phyloP scores from a whole-genome alignment of 2,329 filamentous ascomycete genomes.

The Aspergillus melleus region DNA sequence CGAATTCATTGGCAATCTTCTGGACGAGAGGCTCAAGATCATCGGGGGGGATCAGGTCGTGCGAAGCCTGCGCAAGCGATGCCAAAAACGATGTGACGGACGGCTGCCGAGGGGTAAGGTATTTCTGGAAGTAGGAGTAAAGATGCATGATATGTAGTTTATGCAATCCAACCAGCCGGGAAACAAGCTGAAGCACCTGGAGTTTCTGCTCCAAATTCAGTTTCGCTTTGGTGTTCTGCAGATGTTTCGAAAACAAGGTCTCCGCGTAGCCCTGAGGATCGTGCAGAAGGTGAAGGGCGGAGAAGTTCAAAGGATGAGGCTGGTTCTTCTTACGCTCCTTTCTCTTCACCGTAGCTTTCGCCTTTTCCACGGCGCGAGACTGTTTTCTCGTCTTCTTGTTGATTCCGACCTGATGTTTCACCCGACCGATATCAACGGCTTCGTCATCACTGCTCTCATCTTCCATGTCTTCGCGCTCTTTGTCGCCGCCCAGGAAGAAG shows the following conservation, averaged over 20 bases:
- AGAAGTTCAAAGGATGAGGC: constrained; percentile 91
- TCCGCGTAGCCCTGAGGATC: constrained; percentile 95
- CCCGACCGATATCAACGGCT: constrained; percentile 71
- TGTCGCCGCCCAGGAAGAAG: constrained; percentile 95
- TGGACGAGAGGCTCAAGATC: constrained; percentile 84
- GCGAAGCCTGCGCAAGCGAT: constrained; percentile 85
- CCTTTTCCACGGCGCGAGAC: constrained; percentile 73
- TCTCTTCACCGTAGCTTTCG: constrained; percentile 77
- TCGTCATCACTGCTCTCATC: constrained; percentile 84
- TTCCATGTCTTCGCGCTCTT: constrained; percentile 88
- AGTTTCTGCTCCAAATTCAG: constrained; percentile 86
- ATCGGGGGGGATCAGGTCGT: constrained; percentile 89
- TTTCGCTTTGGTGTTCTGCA: constrained; percentile 82
- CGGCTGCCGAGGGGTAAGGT: constrained; percentile 81
- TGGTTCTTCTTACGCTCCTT: constrained; percentile 85
- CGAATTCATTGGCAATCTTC: constrained; percentile 98
- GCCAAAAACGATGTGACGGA: constrained; percentile 92
- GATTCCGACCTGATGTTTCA: constrained; percentile 83
- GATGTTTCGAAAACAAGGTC: constrained; percentile 82
- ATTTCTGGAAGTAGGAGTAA: constrained; percentile 96
- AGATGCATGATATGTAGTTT: constrained; percentile 85
- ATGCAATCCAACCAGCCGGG: constrained; percentile 86
- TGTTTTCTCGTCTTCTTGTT: constrained; percentile 97
- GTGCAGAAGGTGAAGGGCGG: constrained; percentile 87
- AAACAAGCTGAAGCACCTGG: constrained; percentile 86